Evolutionary conservation across 768 basidiomycete species (phyloP), one percentile per base, ranked within the genome.

Genomic region (Phanerochaete sordida): DNA sequence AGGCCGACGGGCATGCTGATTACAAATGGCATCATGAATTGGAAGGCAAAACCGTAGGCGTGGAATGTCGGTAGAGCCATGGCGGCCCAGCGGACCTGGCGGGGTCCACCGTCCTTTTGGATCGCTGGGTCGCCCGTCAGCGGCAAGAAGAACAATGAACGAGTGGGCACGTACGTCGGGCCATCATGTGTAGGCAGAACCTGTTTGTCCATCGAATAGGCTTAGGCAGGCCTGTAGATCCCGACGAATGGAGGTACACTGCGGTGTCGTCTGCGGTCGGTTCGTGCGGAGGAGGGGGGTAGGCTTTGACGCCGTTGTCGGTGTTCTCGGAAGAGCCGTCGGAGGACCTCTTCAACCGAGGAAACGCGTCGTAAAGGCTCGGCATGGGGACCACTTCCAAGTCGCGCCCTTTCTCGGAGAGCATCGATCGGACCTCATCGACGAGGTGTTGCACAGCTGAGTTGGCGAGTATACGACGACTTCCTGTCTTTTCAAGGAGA

Each of bases 161-260:
- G 33, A n/a, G 33, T 13, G 33, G 33, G 33, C 33, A 35, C 33
- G 33, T 35, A 35, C 33, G 33, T 35, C 33, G 6, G 7, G 33
- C 6, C 6, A 35, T 13, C 13, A 13, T 35, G 33, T 35, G 33
- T 13, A 35, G 7, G 33, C 7, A 7, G 33, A 35, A 35, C 13
- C 13, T 35, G 33, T 35, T 35, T 13, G 33, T 35, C 33, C 64
- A 35, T 65, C 58, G 56, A 26, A 68, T 65, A 8, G 68, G 64
- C 61, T 72, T 72, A 2, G 70, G 69, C 55, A 69, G 66, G 0
- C 67, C 61, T 15, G 70, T 43, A 12, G 39, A 43, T 9, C 39
- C 39, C 39, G 39, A 43, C 4, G 39, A 43, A 19, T 43, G 39
- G 4, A 43, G 39, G 19, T 43, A 43, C 4, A 43, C 4, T 19